These are phyloP conservation scores for Esteya vermicola DNA, from an alignment of 2,329 filamentous ascomycete species.

Conservation along the genomic window DNA sequence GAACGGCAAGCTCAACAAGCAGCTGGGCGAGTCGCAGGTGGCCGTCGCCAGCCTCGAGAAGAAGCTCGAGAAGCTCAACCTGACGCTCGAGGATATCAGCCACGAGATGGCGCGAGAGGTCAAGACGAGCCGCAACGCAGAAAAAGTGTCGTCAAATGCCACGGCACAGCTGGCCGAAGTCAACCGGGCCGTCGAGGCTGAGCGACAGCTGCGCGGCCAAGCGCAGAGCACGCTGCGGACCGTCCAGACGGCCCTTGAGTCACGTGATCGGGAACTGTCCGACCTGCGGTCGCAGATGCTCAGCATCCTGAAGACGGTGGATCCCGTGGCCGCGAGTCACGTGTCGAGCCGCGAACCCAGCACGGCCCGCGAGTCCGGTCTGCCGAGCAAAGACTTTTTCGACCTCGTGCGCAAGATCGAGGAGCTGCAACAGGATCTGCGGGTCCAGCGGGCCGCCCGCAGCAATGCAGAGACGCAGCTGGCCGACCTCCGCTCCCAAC, in stretches of 20 bases:
- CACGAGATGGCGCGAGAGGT: constrained; percentile 85
- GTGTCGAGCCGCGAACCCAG: constrained; percentile 31
- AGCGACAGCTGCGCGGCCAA: constrained; percentile 71
- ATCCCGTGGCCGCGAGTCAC: constrained; percentile 56
- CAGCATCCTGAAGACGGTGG: constrained; percentile 71
- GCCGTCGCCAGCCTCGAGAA: constrained; percentile 77
- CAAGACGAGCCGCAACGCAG: constrained; percentile 77
- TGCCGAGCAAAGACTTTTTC: constrained; percentile 28
- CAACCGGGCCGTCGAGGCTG: constrained; percentile 80
- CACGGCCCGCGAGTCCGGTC: constrained; percentile 3
- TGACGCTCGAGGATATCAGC: constrained; percentile 81
- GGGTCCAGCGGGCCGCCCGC: constrained; percentile 69
- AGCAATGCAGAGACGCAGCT: constrained; percentile 73
- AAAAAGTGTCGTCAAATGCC: constrained; percentile 70
- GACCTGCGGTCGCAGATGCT: constrained; percentile 71
- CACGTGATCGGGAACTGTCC: constrained; percentile 64
- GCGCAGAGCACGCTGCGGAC: constrained; percentile 75
- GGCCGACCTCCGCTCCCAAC: constrained; percentile 51
- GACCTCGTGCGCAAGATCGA: constrained; percentile 79
- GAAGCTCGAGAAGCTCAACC: constrained; percentile 80
- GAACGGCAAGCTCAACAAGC: constrained; percentile 63
- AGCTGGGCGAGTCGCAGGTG: constrained; percentile 75
- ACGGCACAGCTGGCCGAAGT: constrained; percentile 76
- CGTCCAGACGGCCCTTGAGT: constrained; percentile 65
- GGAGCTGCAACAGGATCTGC: constrained; percentile 74